Percentiles rank a stretch among this genome's conserved stretches.
Conservation (phyloP, 768 basidiomycete species). For the Podaxis sp. region DNA sequence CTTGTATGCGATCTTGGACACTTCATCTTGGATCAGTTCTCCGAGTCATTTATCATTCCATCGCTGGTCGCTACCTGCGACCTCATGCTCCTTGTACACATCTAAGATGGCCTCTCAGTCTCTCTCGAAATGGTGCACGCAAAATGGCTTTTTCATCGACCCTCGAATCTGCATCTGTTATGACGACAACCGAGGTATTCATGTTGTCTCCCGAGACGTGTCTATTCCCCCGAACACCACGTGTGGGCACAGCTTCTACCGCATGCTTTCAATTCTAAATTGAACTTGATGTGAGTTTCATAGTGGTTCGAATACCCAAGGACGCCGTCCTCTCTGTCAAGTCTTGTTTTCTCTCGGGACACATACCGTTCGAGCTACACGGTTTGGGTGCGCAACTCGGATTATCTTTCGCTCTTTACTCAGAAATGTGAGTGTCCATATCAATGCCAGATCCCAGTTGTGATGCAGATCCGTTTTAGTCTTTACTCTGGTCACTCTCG, state of each 20-base stretch:
- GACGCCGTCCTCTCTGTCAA: constrained; percentile 55
- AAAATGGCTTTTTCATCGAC: constrained; percentile 44
- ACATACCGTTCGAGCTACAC: constrained; percentile 41
- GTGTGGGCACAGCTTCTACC: constrained; percentile 21
- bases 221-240: constrained; percentile 30
- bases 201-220: constrained; percentile 30
- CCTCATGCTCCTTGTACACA: no score
- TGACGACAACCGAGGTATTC: constrained; percentile 24
- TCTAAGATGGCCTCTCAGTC: no score
- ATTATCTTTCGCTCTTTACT: constrained; percentile 59
- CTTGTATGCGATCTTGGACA: neutral
- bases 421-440: constrained; percentile 46
- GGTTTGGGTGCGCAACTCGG: constrained; percentile 58
- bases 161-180: constrained; percentile 32
- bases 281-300: constrained; percentile 7
- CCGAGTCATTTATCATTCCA: neutral
- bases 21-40: neutral
- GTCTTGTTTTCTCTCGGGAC: constrained; percentile 43
- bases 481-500: constrained; percentile 27
- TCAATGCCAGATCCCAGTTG: neutral
- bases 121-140: constrained; percentile 41
- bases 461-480: constrained; percentile 28
- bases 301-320: constrained; percentile 68
- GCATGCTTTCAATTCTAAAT: neutral
- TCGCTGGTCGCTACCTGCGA: no score